Percentiles rank a stretch among this genome's conserved stretches.
Evolutionary conservation across 2,329 filamentous ascomycete species (phyloP).

Genomic region (Penicillium sp.): DNA sequence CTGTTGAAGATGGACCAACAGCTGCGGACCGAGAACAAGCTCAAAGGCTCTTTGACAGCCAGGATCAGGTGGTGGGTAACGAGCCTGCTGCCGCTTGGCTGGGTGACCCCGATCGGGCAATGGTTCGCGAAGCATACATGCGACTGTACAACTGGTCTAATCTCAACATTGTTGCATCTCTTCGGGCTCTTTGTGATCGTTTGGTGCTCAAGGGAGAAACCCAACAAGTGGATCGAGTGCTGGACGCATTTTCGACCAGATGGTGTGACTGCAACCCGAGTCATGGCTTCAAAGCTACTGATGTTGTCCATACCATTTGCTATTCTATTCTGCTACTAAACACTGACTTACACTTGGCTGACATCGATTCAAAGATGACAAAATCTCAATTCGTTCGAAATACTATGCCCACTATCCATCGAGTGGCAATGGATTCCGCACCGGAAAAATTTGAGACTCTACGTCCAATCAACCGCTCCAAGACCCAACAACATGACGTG

Average conservation of each 20-base stretch:
- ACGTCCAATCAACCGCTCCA: conserved; percentile 32
- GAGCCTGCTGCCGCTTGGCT: conserved; percentile 83
- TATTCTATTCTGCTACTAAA: conserved; percentile 95
- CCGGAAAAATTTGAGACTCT: conserved; percentile 64
- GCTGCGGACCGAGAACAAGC: conserved; percentile 75
- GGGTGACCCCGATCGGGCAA: conserved; percentile 59
- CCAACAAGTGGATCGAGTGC: conserved; percentile 91
- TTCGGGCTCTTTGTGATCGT: conserved; percentile 77
- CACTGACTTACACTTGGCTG: conserved; percentile 90
- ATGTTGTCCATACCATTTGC: conserved; percentile 95
- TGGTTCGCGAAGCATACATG: conserved; percentile 77
- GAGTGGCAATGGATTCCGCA: conserved; percentile 70
- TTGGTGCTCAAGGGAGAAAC: conserved; percentile 86
- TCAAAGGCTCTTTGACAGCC: conserved; percentile 75
- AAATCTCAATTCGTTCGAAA: conserved; percentile 93
- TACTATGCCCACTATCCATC: conserved; percentile 83
- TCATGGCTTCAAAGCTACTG: conserved; percentile 86
- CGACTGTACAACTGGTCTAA: conserved; percentile 82
- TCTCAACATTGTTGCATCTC: conserved; percentile 72
- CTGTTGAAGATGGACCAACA: conserved; percentile 37
- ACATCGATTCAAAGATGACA: conserved; percentile 97
- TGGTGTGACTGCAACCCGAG: conserved; percentile 93
- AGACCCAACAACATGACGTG: conserved; percentile 42
- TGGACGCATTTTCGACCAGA: conserved; percentile 81
- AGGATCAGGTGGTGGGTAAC: conserved; percentile 74